A percentile compares a stretch with the other conserved stretches of the same genome.
These are phyloP conservation scores for Populus simonii DNA, from an alignment of 345 rosid genomes.

Conservation along the genomic window DNA sequence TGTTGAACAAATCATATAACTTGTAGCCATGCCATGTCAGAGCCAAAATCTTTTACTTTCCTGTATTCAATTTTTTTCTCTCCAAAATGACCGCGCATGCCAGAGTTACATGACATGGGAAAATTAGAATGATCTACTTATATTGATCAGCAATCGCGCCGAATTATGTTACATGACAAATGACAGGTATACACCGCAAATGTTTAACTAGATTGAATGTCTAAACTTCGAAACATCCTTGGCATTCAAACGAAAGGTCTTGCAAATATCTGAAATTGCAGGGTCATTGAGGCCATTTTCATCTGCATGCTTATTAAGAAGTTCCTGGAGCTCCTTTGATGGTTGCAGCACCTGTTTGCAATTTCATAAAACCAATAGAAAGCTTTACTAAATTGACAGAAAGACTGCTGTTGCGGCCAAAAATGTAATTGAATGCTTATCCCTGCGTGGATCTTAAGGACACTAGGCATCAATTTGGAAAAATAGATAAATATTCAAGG, in stretches of 20 bases:
- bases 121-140: neutral
- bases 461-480: neutral
- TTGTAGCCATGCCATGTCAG: neutral
- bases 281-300: slow-evolving; percentile 43
- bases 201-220: slow-evolving; percentile 27
- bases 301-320: slow-evolving; percentile 23
- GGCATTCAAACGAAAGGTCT: slow-evolving; percentile 44
- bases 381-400: neutral
- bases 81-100: neutral
- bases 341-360: slow-evolving; percentile 58
- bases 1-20: neutral
- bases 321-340: slow-evolving; percentile 56
- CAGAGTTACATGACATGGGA: neutral
- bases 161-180: slow-evolving; percentile 5
- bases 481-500: neutral
- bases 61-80: neutral
- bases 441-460: neutral
- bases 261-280: slow-evolving; percentile 53
- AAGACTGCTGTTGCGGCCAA: no score
- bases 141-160: neutral
- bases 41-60: neutral
- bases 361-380: neutral
- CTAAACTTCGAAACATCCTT: slow-evolving; percentile 63
- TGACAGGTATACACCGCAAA: slow-evolving; percentile 3
- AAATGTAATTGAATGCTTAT: neutral